Conservation (phyloP, 805 yeast genomes). For the Dipodascus geniculatus region DNA sequence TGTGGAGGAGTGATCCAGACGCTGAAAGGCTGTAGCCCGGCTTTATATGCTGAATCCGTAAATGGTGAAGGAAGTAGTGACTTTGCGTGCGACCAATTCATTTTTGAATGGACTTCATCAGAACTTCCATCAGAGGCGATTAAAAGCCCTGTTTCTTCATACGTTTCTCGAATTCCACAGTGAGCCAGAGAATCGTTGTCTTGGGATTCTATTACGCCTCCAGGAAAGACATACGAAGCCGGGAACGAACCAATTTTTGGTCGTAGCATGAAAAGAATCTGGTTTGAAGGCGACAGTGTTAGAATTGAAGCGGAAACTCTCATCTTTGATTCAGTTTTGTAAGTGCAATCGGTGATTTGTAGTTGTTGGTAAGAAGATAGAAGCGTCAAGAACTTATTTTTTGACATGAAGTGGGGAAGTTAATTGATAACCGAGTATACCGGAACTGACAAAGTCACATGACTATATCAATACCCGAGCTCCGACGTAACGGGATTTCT, state of each 20-base stretch:
- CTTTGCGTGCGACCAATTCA: neutral
- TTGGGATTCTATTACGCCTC: slow-evolving; percentile 20
- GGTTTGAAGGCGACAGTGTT: slow-evolving; percentile 14
- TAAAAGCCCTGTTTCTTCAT: slow-evolving; percentile 24
- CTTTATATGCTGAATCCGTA: neutral
- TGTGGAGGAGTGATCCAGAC: slow-evolving; percentile 23
- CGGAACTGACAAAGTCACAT: too few relatives aligned
- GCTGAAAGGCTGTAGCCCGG: slow-evolving; percentile 12
- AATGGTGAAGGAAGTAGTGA: neutral
- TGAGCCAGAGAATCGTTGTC: slow-evolving; percentile 16
- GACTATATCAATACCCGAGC: too few relatives aligned
- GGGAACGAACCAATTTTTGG: slow-evolving; percentile 22
- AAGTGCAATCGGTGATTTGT: too few relatives aligned
- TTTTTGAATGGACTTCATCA: neutral
- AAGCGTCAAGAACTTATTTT: too few relatives aligned
- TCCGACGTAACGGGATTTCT: too few relatives aligned
- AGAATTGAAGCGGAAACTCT: slow-evolving; percentile 18
- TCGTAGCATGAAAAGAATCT: slow-evolving; percentile 19
- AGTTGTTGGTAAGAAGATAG: too few relatives aligned
- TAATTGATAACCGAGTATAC: too few relatives aligned
- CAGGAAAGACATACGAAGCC: slow-evolving; percentile 23
- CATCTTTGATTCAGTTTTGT: neutral
- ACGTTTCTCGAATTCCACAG: slow-evolving; percentile 24
- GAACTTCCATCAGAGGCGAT: slow-evolving; percentile 5
- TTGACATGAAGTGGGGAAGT: too few relatives aligned